Evolutionary conservation across 1,284 basidiomycete genomes (phyloP).

Genomic region (Coriolopsis trogii): DNA sequence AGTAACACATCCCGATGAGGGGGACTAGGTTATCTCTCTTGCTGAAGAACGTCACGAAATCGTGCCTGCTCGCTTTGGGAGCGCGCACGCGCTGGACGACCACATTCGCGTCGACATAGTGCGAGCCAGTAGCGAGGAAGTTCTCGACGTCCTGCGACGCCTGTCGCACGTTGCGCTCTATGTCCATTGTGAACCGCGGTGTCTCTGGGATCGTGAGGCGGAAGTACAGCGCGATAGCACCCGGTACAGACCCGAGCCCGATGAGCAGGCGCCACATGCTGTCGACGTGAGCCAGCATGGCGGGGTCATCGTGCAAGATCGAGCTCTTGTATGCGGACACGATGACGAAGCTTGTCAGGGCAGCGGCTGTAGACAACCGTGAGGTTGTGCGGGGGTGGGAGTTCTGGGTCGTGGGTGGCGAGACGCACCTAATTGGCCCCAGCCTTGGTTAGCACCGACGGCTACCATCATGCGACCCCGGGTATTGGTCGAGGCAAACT

Average conservation of each 20-base stretch:
- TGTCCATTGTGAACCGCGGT: conserved; percentile 88
- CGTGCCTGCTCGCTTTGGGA: conserved; percentile 63
- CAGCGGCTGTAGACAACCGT: conserved; percentile 41
- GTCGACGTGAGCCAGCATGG: conserved; percentile 52
- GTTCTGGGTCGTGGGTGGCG: conserved; percentile 50
- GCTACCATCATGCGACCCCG: conserved; percentile 61
- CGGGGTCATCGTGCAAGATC: conserved; percentile 42
- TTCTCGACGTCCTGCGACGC: conserved; percentile 70
- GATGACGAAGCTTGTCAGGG: conserved; percentile 59
- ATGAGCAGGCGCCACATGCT: conserved; percentile 72
- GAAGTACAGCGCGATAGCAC: conserved; percentile 70
- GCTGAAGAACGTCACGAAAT: conserved; percentile 66
- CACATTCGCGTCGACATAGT: conserved; percentile 59
- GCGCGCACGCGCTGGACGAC: conserved; percentile 62
- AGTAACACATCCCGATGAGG: conserved; percentile 52
- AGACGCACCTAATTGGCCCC: conserved; percentile 52
- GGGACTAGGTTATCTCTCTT: conserved; percentile 65
- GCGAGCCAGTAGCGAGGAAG: conserved; percentile 58
- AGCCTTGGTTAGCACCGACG: conserved; percentile 59
- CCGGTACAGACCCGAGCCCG: conserved; percentile 72
- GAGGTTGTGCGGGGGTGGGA: conserved; percentile 55
- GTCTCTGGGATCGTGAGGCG: conserved; percentile 80
- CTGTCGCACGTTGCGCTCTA: conserved; percentile 81
- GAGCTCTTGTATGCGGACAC: conserved; percentile 57
- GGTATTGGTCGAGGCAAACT: conserved; percentile 62